phyloP scores from a whole-genome alignment of 2,329 filamentous ascomycete species.

The Aspergillus brasiliensis region DNA sequence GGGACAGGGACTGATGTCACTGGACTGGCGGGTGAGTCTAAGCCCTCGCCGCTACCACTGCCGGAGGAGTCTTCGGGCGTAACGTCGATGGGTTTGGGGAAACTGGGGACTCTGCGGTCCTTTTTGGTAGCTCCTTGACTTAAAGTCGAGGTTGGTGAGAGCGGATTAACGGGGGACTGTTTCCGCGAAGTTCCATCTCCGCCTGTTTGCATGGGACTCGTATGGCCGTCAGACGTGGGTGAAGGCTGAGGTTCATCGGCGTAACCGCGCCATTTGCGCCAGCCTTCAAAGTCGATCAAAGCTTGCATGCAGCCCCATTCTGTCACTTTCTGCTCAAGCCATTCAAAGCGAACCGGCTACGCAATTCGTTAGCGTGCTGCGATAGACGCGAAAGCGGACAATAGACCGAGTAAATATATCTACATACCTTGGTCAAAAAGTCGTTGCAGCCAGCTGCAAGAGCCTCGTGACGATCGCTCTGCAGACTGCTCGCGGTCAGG shows the following conservation, averaged over 20 bases:
- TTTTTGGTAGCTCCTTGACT: slow-evolving; percentile 7
- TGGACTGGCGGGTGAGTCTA: slow-evolving; percentile 28
- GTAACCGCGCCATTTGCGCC: slow-evolving; percentile 95
- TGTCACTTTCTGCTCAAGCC: slow-evolving; percentile 96
- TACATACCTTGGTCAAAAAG: slow-evolving; percentile 90
- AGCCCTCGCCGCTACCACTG: slow-evolving; percentile 32
- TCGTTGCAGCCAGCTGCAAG: slow-evolving; percentile 96
- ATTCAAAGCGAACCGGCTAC: slow-evolving; percentile 94
- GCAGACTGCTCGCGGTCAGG: slow-evolving; percentile 87
- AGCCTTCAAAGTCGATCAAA: slow-evolving; percentile 96
- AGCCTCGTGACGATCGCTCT: slow-evolving; percentile 93
- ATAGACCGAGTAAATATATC: too few relatives aligned
- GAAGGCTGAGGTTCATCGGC: slow-evolving; percentile 34
- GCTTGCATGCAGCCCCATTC: slow-evolving; percentile 99
- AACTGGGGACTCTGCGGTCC: slow-evolving; percentile 6
- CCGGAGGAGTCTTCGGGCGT: slow-evolving; percentile 31
- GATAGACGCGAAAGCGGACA: too few relatives aligned
- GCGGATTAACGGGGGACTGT: slow-evolving; percentile 1
- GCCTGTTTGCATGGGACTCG: slow-evolving; percentile 33
- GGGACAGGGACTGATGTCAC: slow-evolving; percentile 13
- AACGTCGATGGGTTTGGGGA: slow-evolving; percentile 15
- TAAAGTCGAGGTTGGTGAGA: slow-evolving; percentile 6
- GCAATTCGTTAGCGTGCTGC: slow-evolving; percentile 2
- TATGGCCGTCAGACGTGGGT: slow-evolving; percentile 21
- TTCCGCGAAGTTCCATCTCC: slow-evolving; percentile 11